Percentiles rank a stretch among this genome's conserved stretches.
phyloP scores from a whole-genome alignment of 345 rosid genomes.

The Eucalyptus cloeziana region DNA sequence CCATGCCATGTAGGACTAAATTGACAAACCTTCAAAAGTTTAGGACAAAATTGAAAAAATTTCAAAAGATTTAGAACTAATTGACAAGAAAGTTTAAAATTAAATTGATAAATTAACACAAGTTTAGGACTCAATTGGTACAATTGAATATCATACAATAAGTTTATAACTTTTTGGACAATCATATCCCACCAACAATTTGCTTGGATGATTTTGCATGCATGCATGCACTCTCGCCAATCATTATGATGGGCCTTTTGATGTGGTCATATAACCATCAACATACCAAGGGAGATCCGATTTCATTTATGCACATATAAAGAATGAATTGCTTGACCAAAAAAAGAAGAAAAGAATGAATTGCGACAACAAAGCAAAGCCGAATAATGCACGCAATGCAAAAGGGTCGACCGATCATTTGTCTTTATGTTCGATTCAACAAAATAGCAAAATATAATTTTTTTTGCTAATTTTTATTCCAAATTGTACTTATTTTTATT shows the following conservation, averaged over 20 bases:
- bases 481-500: background rate
- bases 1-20: no score
- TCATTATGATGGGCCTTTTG: background rate
- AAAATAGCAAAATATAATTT: background rate
- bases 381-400: background rate
- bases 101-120: fast-evolving
- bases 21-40: fast-evolving
- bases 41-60: no score
- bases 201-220: background rate
- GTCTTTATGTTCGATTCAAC: background rate
- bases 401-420: background rate
- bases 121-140: fast-evolving
- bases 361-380: background rate
- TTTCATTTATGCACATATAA: background rate
- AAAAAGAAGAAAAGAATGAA: background rate
- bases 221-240: background rate
- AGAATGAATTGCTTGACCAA: background rate
- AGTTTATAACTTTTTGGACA: no score
- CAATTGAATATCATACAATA: fast-evolving
- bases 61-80: no score
- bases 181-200: background rate
- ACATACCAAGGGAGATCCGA: background rate
- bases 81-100: no score
- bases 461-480: background rate
- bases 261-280: background rate